Percentiles rank a stretch among this genome's conserved stretches.
Evolutionary conservation across 2,329 filamentous ascomycete genomes (phyloP).

Genomic region (Amauroascus verrucosus): DNA sequence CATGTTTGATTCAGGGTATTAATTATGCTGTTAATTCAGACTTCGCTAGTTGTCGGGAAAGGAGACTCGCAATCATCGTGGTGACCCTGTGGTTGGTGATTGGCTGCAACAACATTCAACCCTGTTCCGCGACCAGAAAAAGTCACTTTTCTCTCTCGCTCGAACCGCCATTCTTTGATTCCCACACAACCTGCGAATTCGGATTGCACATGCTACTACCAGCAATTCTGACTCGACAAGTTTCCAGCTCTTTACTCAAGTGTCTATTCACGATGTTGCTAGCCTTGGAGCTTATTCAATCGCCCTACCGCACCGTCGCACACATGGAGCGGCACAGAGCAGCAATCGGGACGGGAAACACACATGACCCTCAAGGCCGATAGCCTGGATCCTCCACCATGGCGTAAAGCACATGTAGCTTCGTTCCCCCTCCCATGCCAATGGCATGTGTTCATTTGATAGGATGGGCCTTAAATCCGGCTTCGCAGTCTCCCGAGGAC

Average conservation of each 20-base stretch:
- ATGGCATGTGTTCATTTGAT: slow-evolving; percentile 8
- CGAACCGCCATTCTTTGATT: background rate
- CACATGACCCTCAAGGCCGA: no score
- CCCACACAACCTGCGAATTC: background rate
- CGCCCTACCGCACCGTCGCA: background rate
- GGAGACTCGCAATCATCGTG: background rate
- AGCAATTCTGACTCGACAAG: slow-evolving; percentile 3
- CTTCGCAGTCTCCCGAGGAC: background rate
- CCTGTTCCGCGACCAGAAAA: background rate
- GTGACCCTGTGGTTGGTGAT: background rate
- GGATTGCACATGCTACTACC: background rate
- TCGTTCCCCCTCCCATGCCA: background rate
- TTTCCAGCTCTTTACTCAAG: no score
- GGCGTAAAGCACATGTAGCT: background rate
- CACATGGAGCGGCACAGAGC: background rate
- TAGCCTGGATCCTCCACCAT: background rate
- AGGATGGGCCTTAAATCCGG: slow-evolving; percentile 3
- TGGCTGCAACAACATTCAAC: background rate
- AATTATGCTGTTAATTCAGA: no score
- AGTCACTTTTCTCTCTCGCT: no score
- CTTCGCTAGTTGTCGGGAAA: no score
- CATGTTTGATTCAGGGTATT: no score
- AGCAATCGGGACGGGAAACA: background rate
- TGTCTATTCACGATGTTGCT: background rate
- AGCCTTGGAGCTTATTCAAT: background rate